Conservation (phyloP, 2,329 filamentous ascomycete genomes). For the Parastagonospora nodorum region DNA sequence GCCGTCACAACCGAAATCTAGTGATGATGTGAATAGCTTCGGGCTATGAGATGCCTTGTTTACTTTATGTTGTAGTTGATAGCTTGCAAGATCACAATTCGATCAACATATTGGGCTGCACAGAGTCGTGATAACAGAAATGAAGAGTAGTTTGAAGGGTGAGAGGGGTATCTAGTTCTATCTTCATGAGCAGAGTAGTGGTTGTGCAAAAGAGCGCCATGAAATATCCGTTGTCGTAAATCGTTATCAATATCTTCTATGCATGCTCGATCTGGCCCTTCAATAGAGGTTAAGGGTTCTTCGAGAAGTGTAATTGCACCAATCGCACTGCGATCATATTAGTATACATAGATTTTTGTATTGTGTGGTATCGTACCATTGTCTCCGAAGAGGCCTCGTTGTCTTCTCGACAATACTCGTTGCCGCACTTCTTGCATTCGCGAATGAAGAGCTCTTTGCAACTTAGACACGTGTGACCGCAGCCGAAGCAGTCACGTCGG, state of each 20-base stretch:
- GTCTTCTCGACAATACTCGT: slow-evolving; percentile 82
- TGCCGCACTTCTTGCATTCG: slow-evolving; percentile 72
- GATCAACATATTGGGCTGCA: neutral
- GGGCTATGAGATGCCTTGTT: no score
- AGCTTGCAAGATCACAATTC: neutral
- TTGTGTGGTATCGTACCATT: slow-evolving; percentile 41
- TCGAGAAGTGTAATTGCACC: slow-evolving; percentile 46
- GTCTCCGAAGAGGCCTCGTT: slow-evolving; percentile 79
- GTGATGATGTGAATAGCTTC: no score
- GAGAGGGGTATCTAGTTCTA: slow-evolving; percentile 25
- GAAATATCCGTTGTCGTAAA: neutral
- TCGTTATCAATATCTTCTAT: neutral
- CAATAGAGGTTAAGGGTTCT: slow-evolving; percentile 44
- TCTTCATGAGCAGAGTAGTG: slow-evolving; percentile 12
- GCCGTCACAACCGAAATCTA: no score
- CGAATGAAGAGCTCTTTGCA: slow-evolving; percentile 76
- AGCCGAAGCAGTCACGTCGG: slow-evolving; percentile 82
- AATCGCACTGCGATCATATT: slow-evolving; percentile 41
- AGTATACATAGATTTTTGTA: neutral
- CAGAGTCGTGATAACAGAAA: no score
- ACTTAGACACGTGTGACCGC: slow-evolving; percentile 78
- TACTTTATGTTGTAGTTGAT: no score
- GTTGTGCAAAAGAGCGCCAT: neutral
- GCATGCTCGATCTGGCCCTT: neutral
- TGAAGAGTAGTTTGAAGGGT: neutral